A percentile compares a stretch with the other conserved stretches of the same genome.
Conservation (phyloP, 306 rosid species). For the Malus fusca region DNA sequence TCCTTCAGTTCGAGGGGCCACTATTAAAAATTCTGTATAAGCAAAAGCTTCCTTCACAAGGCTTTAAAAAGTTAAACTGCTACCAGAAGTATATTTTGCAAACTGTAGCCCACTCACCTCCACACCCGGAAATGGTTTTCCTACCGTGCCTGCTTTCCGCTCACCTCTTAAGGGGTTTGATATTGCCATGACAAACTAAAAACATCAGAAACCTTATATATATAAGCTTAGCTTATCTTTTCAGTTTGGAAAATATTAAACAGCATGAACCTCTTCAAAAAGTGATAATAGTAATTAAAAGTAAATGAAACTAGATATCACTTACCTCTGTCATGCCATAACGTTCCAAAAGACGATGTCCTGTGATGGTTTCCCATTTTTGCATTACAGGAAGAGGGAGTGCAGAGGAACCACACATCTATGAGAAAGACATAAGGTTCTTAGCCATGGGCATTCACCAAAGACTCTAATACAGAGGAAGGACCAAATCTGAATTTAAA, state of each 20-base stretch:
- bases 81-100: neutral
- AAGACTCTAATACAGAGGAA: neutral
- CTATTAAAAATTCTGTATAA: neutral
- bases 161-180: constrained; percentile 84
- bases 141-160: constrained; percentile 87
- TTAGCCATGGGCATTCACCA: constrained; percentile 7
- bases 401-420: constrained; percentile 99
- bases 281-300: neutral
- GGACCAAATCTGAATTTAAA: neutral
- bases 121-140: constrained; percentile 87
- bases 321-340: constrained; percentile 96
- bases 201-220: constrained; percentile 19
- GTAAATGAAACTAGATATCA: constrained; percentile 20
- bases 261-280: neutral
- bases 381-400: constrained; percentile 89
- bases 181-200: constrained; percentile 92
- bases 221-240: neutral
- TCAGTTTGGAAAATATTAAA: neutral
- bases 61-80: neutral
- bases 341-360: constrained; percentile 87
- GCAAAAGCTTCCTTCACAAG: neutral
- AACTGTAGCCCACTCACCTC: constrained; percentile 50
- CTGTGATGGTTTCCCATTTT: constrained; percentile 80
- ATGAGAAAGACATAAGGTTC: neutral
- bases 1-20: neutral